phyloP scores from a whole-genome alignment of 257 asterid genomes.

The Avicennia marina region DNA sequence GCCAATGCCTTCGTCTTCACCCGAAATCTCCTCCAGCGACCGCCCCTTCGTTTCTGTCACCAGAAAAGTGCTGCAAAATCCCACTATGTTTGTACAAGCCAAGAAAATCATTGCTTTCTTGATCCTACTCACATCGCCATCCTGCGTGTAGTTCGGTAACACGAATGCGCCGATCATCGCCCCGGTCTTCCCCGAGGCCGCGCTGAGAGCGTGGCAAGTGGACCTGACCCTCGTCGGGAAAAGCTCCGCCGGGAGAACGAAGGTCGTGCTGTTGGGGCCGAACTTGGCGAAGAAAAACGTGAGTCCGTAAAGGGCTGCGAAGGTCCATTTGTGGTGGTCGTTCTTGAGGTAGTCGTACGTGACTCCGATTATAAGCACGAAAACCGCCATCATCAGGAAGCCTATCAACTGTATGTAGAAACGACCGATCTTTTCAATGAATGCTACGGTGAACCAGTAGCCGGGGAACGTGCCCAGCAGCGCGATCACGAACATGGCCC shows the following conservation, averaged over 20 bases:
- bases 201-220: conserved; percentile 40
- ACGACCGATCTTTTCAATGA: conserved; percentile 34
- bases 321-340: conserved; percentile 26
- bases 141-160: conserved; percentile 32
- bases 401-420: conserved; percentile 33
- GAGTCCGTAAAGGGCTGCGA: conserved; percentile 38
- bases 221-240: conserved; percentile 36
- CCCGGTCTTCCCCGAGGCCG: conserved; percentile 43
- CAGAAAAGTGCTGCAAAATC: conserved; percentile 31
- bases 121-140: conserved; percentile 10
- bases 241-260: conserved; percentile 42
- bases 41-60: conserved; percentile 35
- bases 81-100: conserved; percentile 26
- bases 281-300: conserved; percentile 42
- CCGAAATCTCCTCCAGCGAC: conserved; percentile 38
- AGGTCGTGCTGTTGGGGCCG: conserved; percentile 40
- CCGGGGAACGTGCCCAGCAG: conserved; percentile 36
- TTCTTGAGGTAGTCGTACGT: conserved; percentile 27
- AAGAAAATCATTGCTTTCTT: conserved; percentile 27
- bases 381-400: conserved; percentile 38
- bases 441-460: conserved; percentile 35
- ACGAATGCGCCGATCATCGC: conserved; percentile 37
- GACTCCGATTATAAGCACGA: conserved; percentile 29
- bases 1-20: conserved; percentile 23
- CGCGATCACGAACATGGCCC: conserved; percentile 39